Evolutionary conservation across 345 rosid genomes (phyloP).

Genomic region (Tarenaya hassleriana): DNA sequence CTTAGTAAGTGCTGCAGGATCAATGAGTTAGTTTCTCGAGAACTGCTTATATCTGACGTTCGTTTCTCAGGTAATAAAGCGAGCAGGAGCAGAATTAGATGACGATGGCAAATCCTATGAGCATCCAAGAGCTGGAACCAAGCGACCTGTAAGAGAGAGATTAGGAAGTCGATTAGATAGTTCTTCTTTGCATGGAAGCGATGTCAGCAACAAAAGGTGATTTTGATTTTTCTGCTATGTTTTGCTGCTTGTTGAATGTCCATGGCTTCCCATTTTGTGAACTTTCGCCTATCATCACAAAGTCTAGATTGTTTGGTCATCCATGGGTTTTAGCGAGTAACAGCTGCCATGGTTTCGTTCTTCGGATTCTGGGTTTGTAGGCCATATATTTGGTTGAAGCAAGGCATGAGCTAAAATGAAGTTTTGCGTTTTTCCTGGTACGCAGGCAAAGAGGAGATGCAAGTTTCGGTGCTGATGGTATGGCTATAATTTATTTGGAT

Average conservation of each 20-base stretch:
- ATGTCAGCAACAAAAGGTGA: conserved; percentile 53
- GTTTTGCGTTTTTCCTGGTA: conserved; percentile 21
- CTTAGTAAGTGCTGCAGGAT: not conserved
- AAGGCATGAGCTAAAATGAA: conserved; percentile 1
- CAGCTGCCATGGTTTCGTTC: conserved; percentile 2
- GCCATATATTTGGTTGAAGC: conserved; percentile 6
- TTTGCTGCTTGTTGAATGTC: not conserved
- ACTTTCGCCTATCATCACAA: not conserved
- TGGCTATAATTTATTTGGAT: conserved; percentile 42
- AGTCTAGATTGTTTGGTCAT: conserved; percentile 1
- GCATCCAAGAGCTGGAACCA: conserved; percentile 42
- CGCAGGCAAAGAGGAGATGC: conserved; percentile 66
- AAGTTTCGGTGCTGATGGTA: conserved; percentile 33
- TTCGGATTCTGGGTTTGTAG: not conserved
- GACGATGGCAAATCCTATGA: conserved; percentile 30
- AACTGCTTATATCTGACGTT: conserved; percentile 6
- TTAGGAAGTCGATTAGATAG: conserved; percentile 50
- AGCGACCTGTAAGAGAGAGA: conserved; percentile 83
- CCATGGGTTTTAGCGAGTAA: not conserved
- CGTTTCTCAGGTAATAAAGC: conserved; percentile 67
- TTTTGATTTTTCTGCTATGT: conserved; percentile 16
- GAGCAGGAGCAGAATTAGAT: conserved; percentile 41
- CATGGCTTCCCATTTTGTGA: conserved; percentile 2
- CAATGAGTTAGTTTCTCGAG: not conserved
- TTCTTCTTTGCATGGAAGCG: conserved; percentile 32